These are phyloP conservation scores for Penicillium glabrum DNA, from an alignment of 2,329 filamentous ascomycete genomes.

Conservation along the genomic window DNA sequence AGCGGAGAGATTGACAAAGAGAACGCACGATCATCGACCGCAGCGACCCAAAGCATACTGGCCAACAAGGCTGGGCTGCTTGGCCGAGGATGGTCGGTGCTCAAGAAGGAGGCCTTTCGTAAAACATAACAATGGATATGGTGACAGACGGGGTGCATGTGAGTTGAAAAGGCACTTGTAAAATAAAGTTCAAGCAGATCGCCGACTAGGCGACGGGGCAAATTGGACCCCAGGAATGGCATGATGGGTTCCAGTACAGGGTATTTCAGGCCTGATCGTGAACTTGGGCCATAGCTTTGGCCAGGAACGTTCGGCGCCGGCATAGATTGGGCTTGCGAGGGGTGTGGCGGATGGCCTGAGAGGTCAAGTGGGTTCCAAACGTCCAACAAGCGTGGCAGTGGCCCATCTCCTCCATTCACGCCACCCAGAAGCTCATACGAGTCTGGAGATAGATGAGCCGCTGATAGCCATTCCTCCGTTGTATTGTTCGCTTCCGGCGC, in stretches of 20 bases:
- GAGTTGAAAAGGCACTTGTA: constrained; percentile 79
- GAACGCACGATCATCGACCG: constrained; percentile 86
- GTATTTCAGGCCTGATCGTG: constrained; percentile 61
- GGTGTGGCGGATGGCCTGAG: constrained; percentile 33
- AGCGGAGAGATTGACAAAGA: constrained; percentile 82
- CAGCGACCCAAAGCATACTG: constrained; percentile 95
- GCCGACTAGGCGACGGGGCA: constrained; percentile 77
- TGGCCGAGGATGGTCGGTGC: constrained; percentile 72
- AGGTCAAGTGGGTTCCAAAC: constrained; percentile 33
- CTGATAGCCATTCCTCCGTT: constrained; percentile 36
- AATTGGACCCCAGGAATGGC: constrained; percentile 74
- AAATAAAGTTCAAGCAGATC: constrained; percentile 91
- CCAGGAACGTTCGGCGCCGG: constrained; percentile 58
- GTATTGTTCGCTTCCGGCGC: constrained; percentile 23
- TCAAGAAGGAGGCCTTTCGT: constrained; percentile 81
- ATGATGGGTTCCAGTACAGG: constrained; percentile 81
- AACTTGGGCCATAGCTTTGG: constrained; percentile 51
- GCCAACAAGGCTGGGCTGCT: constrained; percentile 85
- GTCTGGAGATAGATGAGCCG: constrained; percentile 32
- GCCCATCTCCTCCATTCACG: constrained; percentile 24
- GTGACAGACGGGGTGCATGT: constrained; percentile 86
- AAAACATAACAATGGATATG: constrained; percentile 89
- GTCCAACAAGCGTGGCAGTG: constrained; percentile 30
- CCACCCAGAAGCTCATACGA: constrained; percentile 33
- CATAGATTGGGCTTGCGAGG: constrained; percentile 35